phyloP scores from a whole-genome alignment of 441 rosid genomes.

The Iberis amara region DNA sequence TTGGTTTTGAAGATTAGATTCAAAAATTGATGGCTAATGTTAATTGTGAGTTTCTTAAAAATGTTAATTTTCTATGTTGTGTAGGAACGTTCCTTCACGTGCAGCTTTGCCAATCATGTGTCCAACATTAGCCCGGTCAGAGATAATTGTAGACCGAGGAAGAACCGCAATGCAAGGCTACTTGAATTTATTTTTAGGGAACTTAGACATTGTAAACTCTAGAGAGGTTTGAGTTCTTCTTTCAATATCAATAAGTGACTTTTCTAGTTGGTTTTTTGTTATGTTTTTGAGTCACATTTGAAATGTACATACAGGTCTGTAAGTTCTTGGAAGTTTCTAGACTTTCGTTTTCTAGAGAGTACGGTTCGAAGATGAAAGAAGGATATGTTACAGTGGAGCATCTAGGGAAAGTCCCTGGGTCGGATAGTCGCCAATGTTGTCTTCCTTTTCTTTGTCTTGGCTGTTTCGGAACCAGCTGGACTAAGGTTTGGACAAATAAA shows the following conservation, averaged over 20 bases:
- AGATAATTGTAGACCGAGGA: slow-evolving; percentile 49
- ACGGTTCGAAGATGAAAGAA: slow-evolving; percentile 70
- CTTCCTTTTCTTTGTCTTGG: slow-evolving; percentile 38
- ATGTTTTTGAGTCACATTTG: slow-evolving; percentile 25
- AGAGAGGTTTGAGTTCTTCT: slow-evolving; percentile 44
- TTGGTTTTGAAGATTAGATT: too few species aligned
- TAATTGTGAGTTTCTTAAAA: neutral
- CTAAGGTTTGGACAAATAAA: slow-evolving; percentile 38
- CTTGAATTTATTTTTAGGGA: slow-evolving; percentile 61
- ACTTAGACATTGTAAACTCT: slow-evolving; percentile 60
- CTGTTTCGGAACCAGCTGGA: slow-evolving; percentile 50
- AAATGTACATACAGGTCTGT: slow-evolving; percentile 46
- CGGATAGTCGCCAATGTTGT: slow-evolving; percentile 36
- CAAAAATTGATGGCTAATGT: neutral
- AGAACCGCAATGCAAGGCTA: slow-evolving; percentile 65
- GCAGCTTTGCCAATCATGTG: slow-evolving; percentile 64
- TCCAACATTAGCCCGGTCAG: slow-evolving; percentile 55
- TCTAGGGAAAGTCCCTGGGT: slow-evolving; percentile 34
- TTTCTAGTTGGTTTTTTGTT: too few species aligned
- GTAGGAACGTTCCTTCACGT: slow-evolving; percentile 59
- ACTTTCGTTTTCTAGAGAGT: slow-evolving; percentile 58
- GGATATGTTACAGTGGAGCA: slow-evolving; percentile 66
- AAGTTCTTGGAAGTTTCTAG: slow-evolving; percentile 70
- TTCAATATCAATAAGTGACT: neutral
- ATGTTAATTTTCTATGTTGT: slow-evolving; percentile 4